phyloP scores from a whole-genome alignment of 331 rosid genomes.

The Quercus tomentella region DNA sequence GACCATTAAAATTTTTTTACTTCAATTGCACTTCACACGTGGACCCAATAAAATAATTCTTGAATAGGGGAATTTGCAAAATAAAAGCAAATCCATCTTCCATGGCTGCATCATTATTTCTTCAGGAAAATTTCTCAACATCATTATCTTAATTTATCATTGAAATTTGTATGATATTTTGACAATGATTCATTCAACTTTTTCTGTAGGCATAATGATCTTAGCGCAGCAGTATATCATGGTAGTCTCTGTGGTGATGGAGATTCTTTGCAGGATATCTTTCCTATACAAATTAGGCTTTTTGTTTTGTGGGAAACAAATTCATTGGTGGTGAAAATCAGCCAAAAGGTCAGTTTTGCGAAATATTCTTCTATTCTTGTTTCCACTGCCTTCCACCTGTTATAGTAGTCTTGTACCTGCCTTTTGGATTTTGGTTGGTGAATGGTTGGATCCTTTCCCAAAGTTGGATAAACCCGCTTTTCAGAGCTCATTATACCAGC shows the following conservation, averaged over 20 bases:
- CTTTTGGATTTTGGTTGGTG: not conserved
- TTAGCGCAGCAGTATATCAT: constrained; percentile 30
- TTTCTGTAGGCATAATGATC: constrained; percentile 66
- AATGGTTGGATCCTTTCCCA: not conserved
- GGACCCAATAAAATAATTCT: too few species aligned
- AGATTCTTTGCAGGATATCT: constrained; percentile 46
- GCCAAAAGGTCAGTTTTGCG: constrained; percentile 52
- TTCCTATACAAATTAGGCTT: constrained; percentile 69
- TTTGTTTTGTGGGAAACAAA: constrained; percentile 62
- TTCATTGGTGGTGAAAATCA: constrained; percentile 63
- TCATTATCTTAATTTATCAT: not conserved
- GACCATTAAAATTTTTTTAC: too few species aligned
- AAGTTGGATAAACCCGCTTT: not conserved
- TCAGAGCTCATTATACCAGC: not conserved
- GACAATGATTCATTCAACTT: constrained; percentile 19
- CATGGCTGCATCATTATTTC: too few species aligned
- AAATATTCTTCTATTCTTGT: not conserved
- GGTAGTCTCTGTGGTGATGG: constrained; percentile 36
- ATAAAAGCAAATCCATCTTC: too few species aligned
- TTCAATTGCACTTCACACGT: too few species aligned
- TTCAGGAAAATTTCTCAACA: not conserved
- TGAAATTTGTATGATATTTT: not conserved
- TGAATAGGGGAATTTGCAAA: too few species aligned
- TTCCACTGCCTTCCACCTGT: not conserved
- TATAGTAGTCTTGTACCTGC: not conserved